Conservation (phyloP, 495 filamentous ascomycete genomes). For the Glutinoglossum americanum region DNA sequence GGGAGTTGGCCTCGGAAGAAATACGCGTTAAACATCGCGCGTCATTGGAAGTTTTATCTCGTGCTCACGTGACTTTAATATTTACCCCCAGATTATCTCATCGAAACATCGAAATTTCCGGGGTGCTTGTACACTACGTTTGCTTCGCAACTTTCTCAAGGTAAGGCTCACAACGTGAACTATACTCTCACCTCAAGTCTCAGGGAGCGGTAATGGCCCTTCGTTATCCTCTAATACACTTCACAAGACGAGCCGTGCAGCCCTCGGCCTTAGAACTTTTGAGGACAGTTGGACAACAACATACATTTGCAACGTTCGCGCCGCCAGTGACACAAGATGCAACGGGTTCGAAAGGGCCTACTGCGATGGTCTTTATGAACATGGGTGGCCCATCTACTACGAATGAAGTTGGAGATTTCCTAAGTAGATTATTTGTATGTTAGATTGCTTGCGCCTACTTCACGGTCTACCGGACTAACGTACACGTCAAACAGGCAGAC, state of each 20-base stretch:
- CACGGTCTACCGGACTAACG: neutral
- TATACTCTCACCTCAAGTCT: neutral
- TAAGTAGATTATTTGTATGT: constrained; percentile 81
- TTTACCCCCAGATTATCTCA: too few species aligned
- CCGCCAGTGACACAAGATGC: constrained; percentile 57
- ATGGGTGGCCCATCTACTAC: constrained; percentile 93
- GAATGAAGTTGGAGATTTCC: constrained; percentile 71
- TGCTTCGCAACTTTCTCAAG: too few species aligned
- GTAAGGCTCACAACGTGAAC: too few species aligned
- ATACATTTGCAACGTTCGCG: constrained; percentile 38
- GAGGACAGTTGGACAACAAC: constrained; percentile 8
- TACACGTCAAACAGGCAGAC: constrained; percentile 39
- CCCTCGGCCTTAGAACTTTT: constrained; percentile 4
- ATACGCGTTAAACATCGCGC: too few species aligned
- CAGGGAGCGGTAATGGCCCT: constrained; percentile 23
- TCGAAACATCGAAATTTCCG: neutral
- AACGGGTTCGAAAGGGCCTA: constrained; percentile 42
- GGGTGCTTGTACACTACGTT: too few species aligned
- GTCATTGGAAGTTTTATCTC: too few species aligned
- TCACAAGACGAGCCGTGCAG: constrained; percentile 21
- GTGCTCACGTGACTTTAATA: too few species aligned
- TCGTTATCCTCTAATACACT: constrained; percentile 22
- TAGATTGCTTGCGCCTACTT: neutral
- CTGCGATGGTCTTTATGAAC: constrained; percentile 96
- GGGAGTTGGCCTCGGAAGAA: too few species aligned